These are phyloP conservation scores for Malus asiatica DNA, from an alignment of 306 rosid genomes.

Conservation along the genomic window DNA sequence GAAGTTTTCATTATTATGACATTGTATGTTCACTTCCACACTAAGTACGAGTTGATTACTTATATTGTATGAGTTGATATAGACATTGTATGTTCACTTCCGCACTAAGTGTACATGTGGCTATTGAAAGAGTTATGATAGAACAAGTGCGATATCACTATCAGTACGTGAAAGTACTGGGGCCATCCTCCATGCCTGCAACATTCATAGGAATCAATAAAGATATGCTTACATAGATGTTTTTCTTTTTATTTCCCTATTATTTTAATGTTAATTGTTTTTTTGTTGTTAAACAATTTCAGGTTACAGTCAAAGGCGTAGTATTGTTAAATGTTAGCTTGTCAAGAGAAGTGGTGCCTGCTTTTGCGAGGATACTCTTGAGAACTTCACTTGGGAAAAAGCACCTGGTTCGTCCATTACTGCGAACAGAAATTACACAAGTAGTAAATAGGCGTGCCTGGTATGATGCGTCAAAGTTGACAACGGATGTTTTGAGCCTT, in stretches of 20 bases:
- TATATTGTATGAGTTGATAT: background rate
- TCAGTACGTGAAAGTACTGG: background rate
- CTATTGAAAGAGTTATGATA: background rate
- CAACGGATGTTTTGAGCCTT: conserved; percentile 59
- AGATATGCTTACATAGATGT: background rate
- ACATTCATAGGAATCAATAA: background rate
- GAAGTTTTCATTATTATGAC: background rate
- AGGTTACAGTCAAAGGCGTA: conserved; percentile 70
- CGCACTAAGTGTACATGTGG: background rate
- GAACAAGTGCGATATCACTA: background rate
- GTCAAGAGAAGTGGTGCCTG: conserved; percentile 87
- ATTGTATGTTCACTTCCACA: background rate
- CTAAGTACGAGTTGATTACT: background rate
- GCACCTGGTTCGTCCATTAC: conserved; percentile 82
- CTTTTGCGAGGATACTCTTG: conserved; percentile 84
- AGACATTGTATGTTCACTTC: background rate
- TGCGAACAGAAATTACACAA: conserved; percentile 80
- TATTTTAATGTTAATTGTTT: background rate
- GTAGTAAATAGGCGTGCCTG: conserved; percentile 90
- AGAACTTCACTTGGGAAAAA: conserved; percentile 90
- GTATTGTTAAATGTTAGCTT: conserved; percentile 72
- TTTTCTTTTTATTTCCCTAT: background rate
- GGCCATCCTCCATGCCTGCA: background rate
- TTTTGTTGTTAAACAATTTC: conserved; percentile 12
- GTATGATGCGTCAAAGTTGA: conserved; percentile 73